These are phyloP conservation scores for Phlyctochytrium planicorne DNA, from an alignment of 192 early-diverging fungal species.

Conservation along the genomic window DNA sequence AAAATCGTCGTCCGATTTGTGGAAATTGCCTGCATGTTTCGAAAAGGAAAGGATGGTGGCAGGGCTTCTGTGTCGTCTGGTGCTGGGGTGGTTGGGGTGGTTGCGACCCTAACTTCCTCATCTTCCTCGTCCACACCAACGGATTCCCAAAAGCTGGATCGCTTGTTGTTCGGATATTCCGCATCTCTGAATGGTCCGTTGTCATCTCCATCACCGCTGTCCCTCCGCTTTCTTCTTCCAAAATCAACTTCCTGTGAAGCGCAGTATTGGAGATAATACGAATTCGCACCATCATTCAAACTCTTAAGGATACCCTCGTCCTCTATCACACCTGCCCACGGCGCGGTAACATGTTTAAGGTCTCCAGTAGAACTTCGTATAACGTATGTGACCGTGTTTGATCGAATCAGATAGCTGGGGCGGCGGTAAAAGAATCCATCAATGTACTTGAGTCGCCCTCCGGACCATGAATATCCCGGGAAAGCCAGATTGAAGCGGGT, in stretches of 20 bases:
- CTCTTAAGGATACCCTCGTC: not conserved
- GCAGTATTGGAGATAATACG: not conserved
- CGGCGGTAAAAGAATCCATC: not conserved
- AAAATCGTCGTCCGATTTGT: not conserved
- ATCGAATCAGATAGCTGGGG: not conserved
- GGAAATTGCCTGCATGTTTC: not conserved
- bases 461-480: not conserved
- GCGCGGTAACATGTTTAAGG: not conserved
- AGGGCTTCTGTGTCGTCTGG: not conserved
- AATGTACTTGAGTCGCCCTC: not conserved
- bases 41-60: not conserved
- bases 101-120: not conserved
- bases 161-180: not conserved
- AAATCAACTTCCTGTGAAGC: not conserved
- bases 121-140: not conserved
- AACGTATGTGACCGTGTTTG: not conserved
- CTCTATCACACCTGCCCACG: not conserved
- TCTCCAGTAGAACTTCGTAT: not conserved
- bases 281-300: not conserved
- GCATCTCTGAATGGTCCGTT: not conserved
- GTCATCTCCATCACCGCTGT: not conserved
- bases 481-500: not conserved
- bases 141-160: not conserved
- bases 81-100: not conserved
- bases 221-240: not conserved